Evolutionary conservation across 192 early-diverging fungal genomes (phyloP).

Genomic region (Rhizophagus clarus): DNA sequence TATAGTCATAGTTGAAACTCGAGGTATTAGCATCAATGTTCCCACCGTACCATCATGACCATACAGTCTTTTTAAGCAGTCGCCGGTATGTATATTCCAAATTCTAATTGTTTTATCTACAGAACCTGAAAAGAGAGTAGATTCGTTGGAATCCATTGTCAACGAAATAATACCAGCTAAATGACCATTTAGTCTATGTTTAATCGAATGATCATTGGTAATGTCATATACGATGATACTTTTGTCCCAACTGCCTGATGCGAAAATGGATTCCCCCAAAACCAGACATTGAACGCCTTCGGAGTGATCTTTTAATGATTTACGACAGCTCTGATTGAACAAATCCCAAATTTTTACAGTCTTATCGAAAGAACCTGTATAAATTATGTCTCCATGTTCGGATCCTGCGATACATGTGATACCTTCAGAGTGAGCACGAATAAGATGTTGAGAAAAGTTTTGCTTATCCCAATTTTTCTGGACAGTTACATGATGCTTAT

Average conservation of each 20-base stretch:
- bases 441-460: background rate
- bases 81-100: constrained; percentile 7
- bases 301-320: background rate
- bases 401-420: constrained; percentile 17
- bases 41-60: constrained; percentile 20
- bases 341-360: constrained; percentile 20
- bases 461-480: constrained; percentile 3
- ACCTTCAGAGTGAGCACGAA: background rate
- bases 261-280: background rate
- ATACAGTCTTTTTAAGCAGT: background rate
- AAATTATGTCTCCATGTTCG: constrained; percentile 3
- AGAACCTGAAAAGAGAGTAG: constrained; percentile 12
- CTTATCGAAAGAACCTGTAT: constrained; percentile 18
- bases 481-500: background rate
- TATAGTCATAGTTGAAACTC: background rate
- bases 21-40: constrained; percentile 6
- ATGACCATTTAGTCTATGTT: constrained; percentile 6
- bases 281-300: constrained; percentile 14
- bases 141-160: constrained; percentile 1
- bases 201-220: background rate
- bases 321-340: background rate
- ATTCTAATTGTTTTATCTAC: constrained; percentile 22
- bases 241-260: constrained; percentile 23
- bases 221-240: constrained; percentile 8
- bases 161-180: constrained; percentile 17